These are phyloP conservation scores for Aegilops tauschii DNA, from an alignment of 176 grass and related monocot species.

Conservation along the genomic window DNA sequence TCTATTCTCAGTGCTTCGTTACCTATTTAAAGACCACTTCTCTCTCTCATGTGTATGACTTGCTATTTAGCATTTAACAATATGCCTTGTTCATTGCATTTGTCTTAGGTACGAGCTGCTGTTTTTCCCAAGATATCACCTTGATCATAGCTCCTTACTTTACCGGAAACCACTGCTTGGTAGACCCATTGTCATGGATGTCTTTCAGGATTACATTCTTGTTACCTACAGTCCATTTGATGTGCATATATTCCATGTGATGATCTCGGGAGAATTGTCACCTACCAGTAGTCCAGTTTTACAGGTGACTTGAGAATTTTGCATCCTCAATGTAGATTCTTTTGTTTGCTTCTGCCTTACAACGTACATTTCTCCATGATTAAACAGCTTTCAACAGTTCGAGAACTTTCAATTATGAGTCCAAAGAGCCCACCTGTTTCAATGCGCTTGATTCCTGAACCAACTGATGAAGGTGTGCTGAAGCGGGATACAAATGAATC, in stretches of 20 bases:
- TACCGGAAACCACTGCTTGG: slow-evolving; percentile 79
- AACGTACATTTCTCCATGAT: slow-evolving; percentile 11
- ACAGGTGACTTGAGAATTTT: slow-evolving; percentile 55
- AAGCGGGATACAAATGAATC: slow-evolving; percentile 44
- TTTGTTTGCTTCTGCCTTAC: slow-evolving; percentile 9
- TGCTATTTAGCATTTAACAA: slow-evolving; percentile 33
- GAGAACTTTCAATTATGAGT: slow-evolving; percentile 99
- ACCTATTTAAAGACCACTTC: not conserved
- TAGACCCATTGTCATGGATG: slow-evolving; percentile 95
- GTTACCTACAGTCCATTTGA: slow-evolving; percentile 98
- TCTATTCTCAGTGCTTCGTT: not conserved
- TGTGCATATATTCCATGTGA: slow-evolving; percentile 98
- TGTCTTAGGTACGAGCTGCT: slow-evolving; percentile 87
- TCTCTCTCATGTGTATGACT: not conserved
- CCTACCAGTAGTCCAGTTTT: slow-evolving; percentile 80
- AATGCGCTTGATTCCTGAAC: slow-evolving; percentile 90
- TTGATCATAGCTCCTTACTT: slow-evolving; percentile 95
- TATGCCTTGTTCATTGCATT: slow-evolving; percentile 34
- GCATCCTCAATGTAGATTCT: not conserved
- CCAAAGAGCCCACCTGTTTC: slow-evolving; percentile 85
- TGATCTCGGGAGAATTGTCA: slow-evolving; percentile 75
- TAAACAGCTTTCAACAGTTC: slow-evolving; percentile 84
- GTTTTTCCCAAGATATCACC: slow-evolving; percentile 99
- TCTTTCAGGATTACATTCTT: slow-evolving; percentile 88
- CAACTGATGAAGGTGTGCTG: slow-evolving; percentile 39